phyloP scores from a whole-genome alignment of 2,329 filamentous ascomycete species.

The Parastagonospora nodorum region DNA sequence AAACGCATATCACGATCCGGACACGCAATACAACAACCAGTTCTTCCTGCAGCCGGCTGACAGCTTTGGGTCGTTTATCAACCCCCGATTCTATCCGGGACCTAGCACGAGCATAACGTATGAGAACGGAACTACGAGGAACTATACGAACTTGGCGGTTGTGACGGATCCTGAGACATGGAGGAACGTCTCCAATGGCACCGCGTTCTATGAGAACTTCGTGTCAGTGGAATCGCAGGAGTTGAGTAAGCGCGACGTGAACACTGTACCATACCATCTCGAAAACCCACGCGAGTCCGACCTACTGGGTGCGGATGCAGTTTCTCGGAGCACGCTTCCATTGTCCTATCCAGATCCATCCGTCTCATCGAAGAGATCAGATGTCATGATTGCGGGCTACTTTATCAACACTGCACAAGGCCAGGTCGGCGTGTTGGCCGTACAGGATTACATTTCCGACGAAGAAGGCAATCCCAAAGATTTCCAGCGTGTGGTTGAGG shows the following conservation, averaged over 20 bases:
- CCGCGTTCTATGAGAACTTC: conserved; percentile 48
- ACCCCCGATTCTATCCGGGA: conserved; percentile 41
- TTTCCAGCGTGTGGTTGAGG: conserved; percentile 47
- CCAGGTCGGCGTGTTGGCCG: conserved; percentile 55
- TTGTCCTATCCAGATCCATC: conserved; percentile 45
- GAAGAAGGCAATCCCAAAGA: conserved; percentile 22
- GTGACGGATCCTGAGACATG: conserved; percentile 32
- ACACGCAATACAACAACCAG: conserved; percentile 48
- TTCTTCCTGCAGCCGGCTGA: conserved; percentile 44
- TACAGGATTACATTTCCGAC: conserved; percentile 48
- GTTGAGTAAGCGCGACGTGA: conserved; percentile 31
- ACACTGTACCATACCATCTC: conserved; percentile 30
- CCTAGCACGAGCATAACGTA: conserved; percentile 36
- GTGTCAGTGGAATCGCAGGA: conserved; percentile 13
- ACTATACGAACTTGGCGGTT: conserved; percentile 38
- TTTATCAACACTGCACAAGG: conserved; percentile 48
- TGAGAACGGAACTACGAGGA: conserved; percentile 42
- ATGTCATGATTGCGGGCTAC: conserved; percentile 51
- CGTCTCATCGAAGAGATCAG: conserved; percentile 35
- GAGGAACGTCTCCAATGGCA: conserved; percentile 38
- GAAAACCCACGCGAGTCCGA: conserved; percentile 37
- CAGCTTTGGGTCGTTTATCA: conserved; percentile 36
- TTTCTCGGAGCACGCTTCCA: conserved; percentile 30
- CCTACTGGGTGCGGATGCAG: conserved; percentile 22
- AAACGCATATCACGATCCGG: conserved; percentile 47